Evolutionary conservation across 2,329 filamentous ascomycete species (phyloP), one percentile per base, ranked within the genome.

Genomic region (Paracorniculantispora psalliotae): DNA sequence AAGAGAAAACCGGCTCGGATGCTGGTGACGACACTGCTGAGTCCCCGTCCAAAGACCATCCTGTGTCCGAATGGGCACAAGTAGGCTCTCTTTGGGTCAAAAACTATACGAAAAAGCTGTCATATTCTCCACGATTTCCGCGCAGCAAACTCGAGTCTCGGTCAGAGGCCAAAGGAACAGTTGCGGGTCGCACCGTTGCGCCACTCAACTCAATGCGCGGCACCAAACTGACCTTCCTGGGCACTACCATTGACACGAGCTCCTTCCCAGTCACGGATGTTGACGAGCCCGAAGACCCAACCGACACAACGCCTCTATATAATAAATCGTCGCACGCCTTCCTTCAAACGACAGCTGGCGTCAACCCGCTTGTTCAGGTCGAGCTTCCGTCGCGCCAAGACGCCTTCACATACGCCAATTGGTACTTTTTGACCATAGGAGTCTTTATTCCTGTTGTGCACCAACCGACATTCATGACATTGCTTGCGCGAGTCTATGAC

Each of bases 401-500:
- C 53, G 87, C 87, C 35, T 81, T 89, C 56, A 84, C 80, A 35
- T 91, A 89, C 67, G 83, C 86, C 7, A 81, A 87, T 52, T 91
- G 87, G 85, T 96, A 89, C 68, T 90, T 94, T 61, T 77, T 86
- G 48, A 85, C 87, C 51, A 75, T 92, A 33, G 84, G 88, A 65
- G 81, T 85, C 2, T 94, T 91, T 69, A 76, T 87, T 12, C 91
- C 91, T 2, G 72, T 93, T 9, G 77, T 96, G n/a, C 89, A 94
- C 73, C 87, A 87, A 68, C 88, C 88, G 1, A 83, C 84, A 2
- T 89, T 91, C 63, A 81, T 90, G 77, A 75, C 78, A 51, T 70
- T 92, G 66, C 75, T 88, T 63, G 77, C 77, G 7, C 80, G 83
- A 61, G 81, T 91, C 57, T 92, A 92, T 68, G 86, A 91, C 65